These are phyloP conservation scores for Cladorrhinum samala DNA, from an alignment of 495 filamentous ascomycete genomes.

Conservation along the genomic window DNA sequence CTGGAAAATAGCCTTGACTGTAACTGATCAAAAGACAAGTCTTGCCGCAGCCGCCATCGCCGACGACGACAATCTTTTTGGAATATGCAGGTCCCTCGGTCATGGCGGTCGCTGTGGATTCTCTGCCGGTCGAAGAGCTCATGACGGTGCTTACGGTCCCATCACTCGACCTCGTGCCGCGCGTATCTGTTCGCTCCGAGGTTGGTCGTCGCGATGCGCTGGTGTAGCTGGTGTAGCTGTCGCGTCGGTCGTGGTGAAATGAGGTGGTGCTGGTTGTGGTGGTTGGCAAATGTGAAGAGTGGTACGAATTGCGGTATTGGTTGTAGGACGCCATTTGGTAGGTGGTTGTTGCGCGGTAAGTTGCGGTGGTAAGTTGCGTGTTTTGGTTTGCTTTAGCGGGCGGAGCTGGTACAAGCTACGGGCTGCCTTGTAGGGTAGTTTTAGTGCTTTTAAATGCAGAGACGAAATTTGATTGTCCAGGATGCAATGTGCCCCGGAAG, in stretches of 20 bases:
- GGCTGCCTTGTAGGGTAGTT: not conserved
- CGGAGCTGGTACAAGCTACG: not conserved
- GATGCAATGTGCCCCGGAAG: no score
- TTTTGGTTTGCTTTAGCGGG: not conserved
- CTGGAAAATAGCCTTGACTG: slow-evolving; percentile 95
- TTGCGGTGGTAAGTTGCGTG: no score
- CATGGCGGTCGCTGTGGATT: slow-evolving; percentile 75
- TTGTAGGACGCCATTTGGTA: slow-evolving; percentile 30
- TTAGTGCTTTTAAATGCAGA: not conserved
- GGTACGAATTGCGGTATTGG: slow-evolving; percentile 42
- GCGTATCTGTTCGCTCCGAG: slow-evolving; percentile 31
- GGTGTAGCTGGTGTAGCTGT: slow-evolving; percentile 13
- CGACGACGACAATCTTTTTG: slow-evolving; percentile 98
- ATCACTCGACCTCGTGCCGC: slow-evolving; percentile 51
- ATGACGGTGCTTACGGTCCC: slow-evolving; percentile 73
- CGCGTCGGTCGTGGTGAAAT: slow-evolving; percentile 37
- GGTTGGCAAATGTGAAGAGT: slow-evolving; percentile 14
- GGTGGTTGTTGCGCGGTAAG: not conserved
- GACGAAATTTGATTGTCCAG: not conserved
- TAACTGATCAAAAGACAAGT: slow-evolving; percentile 97
- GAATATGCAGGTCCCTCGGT: slow-evolving; percentile 84
- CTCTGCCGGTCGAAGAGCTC: slow-evolving; percentile 58
- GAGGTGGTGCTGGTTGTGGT: not conserved
- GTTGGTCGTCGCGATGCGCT: slow-evolving; percentile 32
- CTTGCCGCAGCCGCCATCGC: slow-evolving; percentile 97